Evolutionary conservation across 202 grass and related monocot species (phyloP).

Genomic region (Bolboschoenoplectus hybrid): DNA sequence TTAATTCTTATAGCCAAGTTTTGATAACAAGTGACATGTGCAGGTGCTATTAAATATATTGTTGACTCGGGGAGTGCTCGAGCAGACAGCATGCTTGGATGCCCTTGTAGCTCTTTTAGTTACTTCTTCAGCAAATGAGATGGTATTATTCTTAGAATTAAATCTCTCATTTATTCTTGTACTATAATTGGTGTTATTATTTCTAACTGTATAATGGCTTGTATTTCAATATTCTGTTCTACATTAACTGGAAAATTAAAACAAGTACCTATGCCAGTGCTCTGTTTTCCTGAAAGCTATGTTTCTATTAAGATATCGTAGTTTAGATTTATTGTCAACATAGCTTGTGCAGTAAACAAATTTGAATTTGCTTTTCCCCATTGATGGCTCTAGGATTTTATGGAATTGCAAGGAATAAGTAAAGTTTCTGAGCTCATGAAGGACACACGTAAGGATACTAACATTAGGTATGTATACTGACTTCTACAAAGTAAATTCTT

Average conservation of each 20-base stretch:
- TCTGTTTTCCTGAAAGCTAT: not conserved
- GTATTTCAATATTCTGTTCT: not conserved
- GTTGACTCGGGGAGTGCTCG: conserved; percentile 40
- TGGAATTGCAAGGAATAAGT: conserved; percentile 48
- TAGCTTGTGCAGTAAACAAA: not conserved
- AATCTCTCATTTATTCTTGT: not conserved
- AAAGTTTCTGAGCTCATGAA: conserved; percentile 48
- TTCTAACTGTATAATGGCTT: not conserved
- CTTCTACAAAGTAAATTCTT: not conserved
- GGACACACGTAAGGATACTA: conserved; percentile 40
- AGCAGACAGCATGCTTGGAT: conserved; percentile 63
- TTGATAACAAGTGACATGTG: not conserved
- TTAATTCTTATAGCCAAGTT: not conserved
- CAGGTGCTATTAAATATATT: conserved; percentile 61
- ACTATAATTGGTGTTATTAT: not conserved
- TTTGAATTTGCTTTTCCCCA: not conserved
- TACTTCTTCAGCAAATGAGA: conserved; percentile 46
- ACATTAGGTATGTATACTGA: conserved; percentile 44
- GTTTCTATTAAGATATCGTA: not conserved
- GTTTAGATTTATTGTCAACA: not conserved
- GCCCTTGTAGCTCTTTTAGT: conserved; percentile 56
- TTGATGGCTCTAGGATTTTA: conserved; percentile 47
- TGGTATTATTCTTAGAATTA: conserved; percentile 35
- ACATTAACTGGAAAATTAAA: conserved; percentile 12
- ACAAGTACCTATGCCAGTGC: not conserved